Conservation (phyloP, 1,284 basidiomycete genomes). For the Tremellales sp. region DNA sequence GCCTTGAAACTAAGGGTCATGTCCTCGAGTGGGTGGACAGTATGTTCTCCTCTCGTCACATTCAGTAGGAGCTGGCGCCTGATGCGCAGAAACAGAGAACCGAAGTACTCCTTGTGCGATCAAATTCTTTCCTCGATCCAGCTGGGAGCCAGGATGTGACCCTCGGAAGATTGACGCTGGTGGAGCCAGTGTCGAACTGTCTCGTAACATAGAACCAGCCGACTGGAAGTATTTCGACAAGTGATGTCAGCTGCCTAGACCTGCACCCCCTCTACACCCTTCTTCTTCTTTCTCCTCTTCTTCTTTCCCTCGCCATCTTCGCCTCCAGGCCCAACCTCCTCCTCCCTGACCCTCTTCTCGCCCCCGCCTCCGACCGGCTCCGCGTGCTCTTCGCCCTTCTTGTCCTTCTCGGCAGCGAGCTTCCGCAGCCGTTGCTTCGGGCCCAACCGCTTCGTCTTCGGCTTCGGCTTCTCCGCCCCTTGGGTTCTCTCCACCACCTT, state of each 20-base stretch:
- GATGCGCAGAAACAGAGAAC: constrained; percentile 12
- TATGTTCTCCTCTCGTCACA: constrained; percentile 2
- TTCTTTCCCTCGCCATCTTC: constrained; percentile 11
- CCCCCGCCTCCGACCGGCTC: neutral
- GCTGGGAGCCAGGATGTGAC: constrained; percentile 28
- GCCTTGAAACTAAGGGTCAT: constrained; percentile 28
- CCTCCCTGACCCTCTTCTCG: neutral
- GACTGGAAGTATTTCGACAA: no score
- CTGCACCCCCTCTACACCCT: constrained; percentile 1
- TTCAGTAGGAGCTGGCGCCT: neutral
- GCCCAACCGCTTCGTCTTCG: constrained; percentile 4
- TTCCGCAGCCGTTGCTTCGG: neutral
- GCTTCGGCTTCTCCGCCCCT: constrained; percentile 3
- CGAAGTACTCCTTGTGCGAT: constrained; percentile 30
- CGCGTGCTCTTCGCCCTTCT: neutral
- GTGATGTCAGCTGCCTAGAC: no score
- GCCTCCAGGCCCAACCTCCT: neutral
- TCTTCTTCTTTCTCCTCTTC: constrained; percentile 16
- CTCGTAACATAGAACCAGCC: no score
- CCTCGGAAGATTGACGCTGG: constrained; percentile 35
- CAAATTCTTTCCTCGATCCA: constrained; percentile 11
- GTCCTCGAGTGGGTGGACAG: constrained; percentile 25
- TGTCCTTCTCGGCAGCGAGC: neutral
- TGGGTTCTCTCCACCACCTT: neutral
- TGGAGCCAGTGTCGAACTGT: no score